Evolutionary conservation across 306 rosid species (phyloP).

Genomic region (Elaeagnus macrophylla): DNA sequence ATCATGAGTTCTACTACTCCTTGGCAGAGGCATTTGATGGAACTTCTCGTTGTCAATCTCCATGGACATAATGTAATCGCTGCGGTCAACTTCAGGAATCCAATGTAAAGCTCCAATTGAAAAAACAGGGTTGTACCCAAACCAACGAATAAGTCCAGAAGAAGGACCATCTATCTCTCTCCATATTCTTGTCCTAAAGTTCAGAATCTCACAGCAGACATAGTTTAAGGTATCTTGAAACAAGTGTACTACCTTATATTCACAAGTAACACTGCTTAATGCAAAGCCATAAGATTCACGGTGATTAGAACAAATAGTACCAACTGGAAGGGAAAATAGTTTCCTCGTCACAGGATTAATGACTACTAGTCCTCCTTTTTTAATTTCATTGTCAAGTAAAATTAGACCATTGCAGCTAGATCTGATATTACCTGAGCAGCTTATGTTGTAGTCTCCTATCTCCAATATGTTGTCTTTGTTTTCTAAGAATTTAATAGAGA

Average conservation of each 20-base stretch:
- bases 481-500: conserved; percentile 27
- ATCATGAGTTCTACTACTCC: conserved; percentile 18
- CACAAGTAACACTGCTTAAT: conserved; percentile 13
- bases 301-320: conserved; percentile 23
- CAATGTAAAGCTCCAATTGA: conserved; percentile 45
- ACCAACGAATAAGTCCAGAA: conserved; percentile 29
- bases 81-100: conserved; percentile 29
- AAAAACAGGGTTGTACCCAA: conserved; percentile 31
- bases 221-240: conserved; percentile 27
- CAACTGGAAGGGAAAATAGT: conserved; percentile 30
- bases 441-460: conserved; percentile 26
- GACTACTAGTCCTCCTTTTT: conserved; percentile 33
- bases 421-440: conserved; percentile 29
- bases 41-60: conserved; percentile 34
- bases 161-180: conserved; percentile 38
- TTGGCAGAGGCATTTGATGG: conserved; percentile 29
- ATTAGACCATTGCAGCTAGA: conserved; percentile 44
- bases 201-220: conserved; percentile 33
- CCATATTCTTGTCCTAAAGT: conserved; percentile 25
- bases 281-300: conserved; percentile 40
- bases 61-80: conserved; percentile 28
- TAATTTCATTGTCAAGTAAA: conserved; percentile 32
- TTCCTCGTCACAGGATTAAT: conserved; percentile 51
- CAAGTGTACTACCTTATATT: conserved; percentile 44
- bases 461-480: conserved; percentile 16